Percentiles rank a stretch among this genome's conserved stretches.
Evolutionary conservation across 257 asterid genomes (phyloP).

Genomic region (Capsicum chinense): DNA sequence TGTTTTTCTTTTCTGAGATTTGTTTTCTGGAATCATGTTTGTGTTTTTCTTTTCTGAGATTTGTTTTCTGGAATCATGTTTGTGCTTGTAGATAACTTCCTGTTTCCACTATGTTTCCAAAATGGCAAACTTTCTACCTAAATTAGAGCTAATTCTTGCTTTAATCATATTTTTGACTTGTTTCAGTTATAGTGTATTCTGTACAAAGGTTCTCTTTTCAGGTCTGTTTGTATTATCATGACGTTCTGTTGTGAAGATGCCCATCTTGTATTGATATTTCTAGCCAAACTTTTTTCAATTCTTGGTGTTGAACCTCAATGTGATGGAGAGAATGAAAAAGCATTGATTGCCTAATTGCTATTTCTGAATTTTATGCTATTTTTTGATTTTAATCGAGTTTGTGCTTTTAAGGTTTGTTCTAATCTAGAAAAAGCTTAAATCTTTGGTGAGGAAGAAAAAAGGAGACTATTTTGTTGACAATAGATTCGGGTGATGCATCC

Average conservation of each 20-base stretch:
- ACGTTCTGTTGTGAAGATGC: not conserved
- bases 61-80: too few relatives aligned
- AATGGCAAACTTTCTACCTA: not conserved
- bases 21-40: too few relatives aligned
- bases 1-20: too few relatives aligned
- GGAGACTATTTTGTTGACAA: constrained; percentile 21
- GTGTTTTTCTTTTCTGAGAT: too few relatives aligned
- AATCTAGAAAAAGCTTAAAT: constrained; percentile 5
- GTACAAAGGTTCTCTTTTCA: too few relatives aligned
- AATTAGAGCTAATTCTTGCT: not conserved
- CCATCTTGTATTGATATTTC: not conserved
- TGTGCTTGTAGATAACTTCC: too few relatives aligned
- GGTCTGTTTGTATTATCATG: too few relatives aligned
- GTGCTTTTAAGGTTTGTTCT: not conserved
- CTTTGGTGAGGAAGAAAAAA: not conserved
- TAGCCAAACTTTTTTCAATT: not conserved
- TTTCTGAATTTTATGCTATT: not conserved
- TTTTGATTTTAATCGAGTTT: not conserved
- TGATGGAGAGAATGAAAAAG: not conserved
- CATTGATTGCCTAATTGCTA: not conserved
- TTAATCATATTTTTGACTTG: too few relatives aligned
- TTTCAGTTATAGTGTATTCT: too few relatives aligned
- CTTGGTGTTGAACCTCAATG: not conserved
- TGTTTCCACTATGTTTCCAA: too few relatives aligned
- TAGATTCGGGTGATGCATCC: constrained; percentile 59